Evolutionary conservation across 164 flowering plant genomes (phyloP).

Genomic region (Vitis cinerea): DNA sequence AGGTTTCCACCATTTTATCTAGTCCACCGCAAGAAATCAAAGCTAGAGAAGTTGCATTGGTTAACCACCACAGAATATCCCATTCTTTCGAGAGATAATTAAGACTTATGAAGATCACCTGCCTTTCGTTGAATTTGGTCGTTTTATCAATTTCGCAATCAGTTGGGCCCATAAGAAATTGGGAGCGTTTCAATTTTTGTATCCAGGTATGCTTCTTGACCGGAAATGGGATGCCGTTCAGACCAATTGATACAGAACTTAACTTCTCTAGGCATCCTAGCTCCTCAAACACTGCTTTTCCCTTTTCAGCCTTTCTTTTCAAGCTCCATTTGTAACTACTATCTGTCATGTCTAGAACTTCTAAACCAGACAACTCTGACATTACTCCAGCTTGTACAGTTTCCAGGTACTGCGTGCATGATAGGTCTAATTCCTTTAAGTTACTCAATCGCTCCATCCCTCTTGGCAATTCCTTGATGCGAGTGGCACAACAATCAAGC

Average conservation of each 20-base stretch:
- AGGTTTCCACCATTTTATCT: neutral
- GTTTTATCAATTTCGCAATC: neutral
- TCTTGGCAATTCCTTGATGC: slow-evolving; percentile 19
- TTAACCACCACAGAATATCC: slow-evolving; percentile 5
- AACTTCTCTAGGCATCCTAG: slow-evolving; percentile 4
- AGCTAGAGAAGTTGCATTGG: slow-evolving; percentile 6
- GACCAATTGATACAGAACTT: neutral
- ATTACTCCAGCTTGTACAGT: slow-evolving; percentile 7
- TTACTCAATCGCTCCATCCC: slow-evolving; percentile 15
- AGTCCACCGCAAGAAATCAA: slow-evolving; percentile 4
- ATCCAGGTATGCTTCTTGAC: slow-evolving; percentile 5
- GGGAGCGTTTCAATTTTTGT: slow-evolving; percentile 3
- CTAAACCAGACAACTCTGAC: slow-evolving; percentile 6
- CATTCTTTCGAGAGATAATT: slow-evolving; percentile 4
- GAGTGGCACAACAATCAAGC: slow-evolving; percentile 23
- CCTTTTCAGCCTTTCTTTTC: neutral
- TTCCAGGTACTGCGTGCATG: slow-evolving; percentile 16
- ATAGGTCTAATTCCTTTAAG: slow-evolving; percentile 17
- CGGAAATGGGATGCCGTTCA: slow-evolving; percentile 1
- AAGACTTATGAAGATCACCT: slow-evolving; percentile 1
- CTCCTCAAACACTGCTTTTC: slow-evolving; percentile 15
- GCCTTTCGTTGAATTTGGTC: slow-evolving; percentile 1
- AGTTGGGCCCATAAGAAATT: neutral
- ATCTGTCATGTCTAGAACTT: slow-evolving; percentile 21
- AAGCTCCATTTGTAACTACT: slow-evolving; percentile 14